A percentile compares a stretch with the other conserved stretches of the same genome.
phyloP scores from a whole-genome alignment of 2,329 filamentous ascomycete genomes.

The Neonectria magnoliae region DNA sequence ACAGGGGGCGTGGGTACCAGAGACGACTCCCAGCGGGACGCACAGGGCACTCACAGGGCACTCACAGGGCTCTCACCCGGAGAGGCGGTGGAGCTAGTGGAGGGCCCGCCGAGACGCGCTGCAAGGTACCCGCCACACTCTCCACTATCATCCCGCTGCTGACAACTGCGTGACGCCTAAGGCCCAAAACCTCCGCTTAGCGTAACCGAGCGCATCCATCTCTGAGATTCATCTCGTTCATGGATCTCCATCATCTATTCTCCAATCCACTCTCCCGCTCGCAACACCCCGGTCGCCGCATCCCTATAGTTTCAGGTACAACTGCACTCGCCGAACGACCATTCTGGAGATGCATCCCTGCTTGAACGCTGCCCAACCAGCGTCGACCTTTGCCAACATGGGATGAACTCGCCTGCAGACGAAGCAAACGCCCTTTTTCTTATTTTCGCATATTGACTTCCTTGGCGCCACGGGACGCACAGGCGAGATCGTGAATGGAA shows the following conservation, averaged over 20 bases:
- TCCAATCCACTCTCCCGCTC: not conserved
- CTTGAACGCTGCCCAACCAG: not conserved
- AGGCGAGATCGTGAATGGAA: not conserved
- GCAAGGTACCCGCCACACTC: not conserved
- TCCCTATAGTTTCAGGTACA: conserved; percentile 38
- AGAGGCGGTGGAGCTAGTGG: not conserved
- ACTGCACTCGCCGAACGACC: conserved; percentile 29
- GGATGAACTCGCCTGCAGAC: conserved; percentile 14
- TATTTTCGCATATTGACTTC: not conserved
- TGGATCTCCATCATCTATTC: not conserved
- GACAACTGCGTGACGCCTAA: not conserved
- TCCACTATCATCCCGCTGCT: not conserved
- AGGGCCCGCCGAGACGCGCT: not conserved
- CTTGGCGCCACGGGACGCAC: not conserved
- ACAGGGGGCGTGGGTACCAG: not conserved
- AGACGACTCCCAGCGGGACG: not conserved
- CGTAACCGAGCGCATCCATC: not conserved
- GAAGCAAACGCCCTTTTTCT: not conserved
- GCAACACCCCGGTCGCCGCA: conserved; percentile 8
- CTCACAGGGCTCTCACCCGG: not conserved
- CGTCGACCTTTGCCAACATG: not conserved
- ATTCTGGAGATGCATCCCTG: not conserved
- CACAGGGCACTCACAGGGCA: not conserved
- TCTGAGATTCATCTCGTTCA: not conserved
- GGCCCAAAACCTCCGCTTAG: not conserved